phyloP scores from a whole-genome alignment of 257 asterid genomes.

The Capsicum rhomboideum region DNA sequence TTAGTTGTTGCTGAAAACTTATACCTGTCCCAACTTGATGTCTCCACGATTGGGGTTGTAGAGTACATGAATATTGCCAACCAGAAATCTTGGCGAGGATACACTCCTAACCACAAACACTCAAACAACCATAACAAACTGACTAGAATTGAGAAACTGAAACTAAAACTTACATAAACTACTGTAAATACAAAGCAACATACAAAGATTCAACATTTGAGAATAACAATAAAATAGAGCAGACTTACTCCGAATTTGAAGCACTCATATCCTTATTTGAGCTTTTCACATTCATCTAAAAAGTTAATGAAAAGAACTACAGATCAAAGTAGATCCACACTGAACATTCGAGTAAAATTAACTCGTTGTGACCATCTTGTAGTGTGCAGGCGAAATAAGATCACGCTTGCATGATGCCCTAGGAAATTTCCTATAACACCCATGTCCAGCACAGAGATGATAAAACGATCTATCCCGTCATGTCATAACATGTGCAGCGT shows the following conservation, averaged over 20 bases:
- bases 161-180: not conserved
- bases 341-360: not conserved
- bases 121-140: not conserved
- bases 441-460: not conserved
- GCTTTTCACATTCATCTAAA: constrained; percentile 48
- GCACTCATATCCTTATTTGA: constrained; percentile 16
- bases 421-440: not conserved
- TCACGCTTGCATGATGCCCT: not conserved
- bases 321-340: not conserved
- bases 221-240: not conserved
- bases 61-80: constrained; percentile 80
- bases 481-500: not conserved
- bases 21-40: constrained; percentile 88
- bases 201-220: not conserved
- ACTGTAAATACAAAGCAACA: not conserved
- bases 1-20: not conserved
- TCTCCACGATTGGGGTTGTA: constrained; percentile 92
- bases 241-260: constrained; percentile 24
- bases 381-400: not conserved
- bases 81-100: constrained; percentile 39
- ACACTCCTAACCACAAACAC: constrained; percentile 16
- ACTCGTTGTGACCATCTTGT: not conserved
- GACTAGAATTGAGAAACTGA: not conserved
- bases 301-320: not conserved
- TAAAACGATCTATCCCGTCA: not conserved